phyloP scores from a whole-genome alignment of 2,329 filamentous ascomycete species.

The Byssochlamys sp. region DNA sequence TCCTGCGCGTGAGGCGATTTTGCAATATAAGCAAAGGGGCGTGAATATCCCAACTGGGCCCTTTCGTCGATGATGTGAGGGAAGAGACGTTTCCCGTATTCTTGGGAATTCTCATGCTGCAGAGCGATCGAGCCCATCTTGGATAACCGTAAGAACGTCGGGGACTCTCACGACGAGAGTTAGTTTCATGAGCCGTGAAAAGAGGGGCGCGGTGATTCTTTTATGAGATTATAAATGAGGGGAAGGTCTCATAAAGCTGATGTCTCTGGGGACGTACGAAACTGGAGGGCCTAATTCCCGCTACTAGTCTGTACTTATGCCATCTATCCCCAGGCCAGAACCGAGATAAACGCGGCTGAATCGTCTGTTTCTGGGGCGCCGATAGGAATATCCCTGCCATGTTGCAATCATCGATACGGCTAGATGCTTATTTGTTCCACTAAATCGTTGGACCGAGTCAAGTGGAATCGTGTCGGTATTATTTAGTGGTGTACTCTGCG shows the following conservation, averaged over 20 bases:
- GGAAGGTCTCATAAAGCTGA: background rate
- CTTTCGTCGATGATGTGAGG: slow-evolving; percentile 5
- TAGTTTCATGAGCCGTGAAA: background rate
- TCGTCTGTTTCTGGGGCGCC: background rate
- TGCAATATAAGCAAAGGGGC: slow-evolving; percentile 4
- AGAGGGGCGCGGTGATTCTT: background rate
- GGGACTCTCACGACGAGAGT: background rate
- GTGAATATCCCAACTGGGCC: slow-evolving; percentile 2
- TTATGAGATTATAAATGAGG: background rate
- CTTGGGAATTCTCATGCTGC: background rate
- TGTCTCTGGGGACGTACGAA: background rate
- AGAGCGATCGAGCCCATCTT: background rate
- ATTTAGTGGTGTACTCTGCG: background rate
- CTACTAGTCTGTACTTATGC: background rate
- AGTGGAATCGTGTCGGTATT: background rate
- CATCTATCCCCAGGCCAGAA: background rate
- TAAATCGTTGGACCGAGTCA: background rate
- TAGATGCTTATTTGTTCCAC: background rate
- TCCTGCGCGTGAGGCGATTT: slow-evolving; percentile 5
- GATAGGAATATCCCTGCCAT: background rate
- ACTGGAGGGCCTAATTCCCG: background rate
- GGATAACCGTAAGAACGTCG: background rate
- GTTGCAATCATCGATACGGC: background rate
- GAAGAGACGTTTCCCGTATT: slow-evolving; percentile 4
- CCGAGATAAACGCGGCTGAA: background rate